These are phyloP conservation scores for Tetracladium setigerum DNA, from an alignment of 495 filamentous ascomycete genomes.

Conservation along the genomic window DNA sequence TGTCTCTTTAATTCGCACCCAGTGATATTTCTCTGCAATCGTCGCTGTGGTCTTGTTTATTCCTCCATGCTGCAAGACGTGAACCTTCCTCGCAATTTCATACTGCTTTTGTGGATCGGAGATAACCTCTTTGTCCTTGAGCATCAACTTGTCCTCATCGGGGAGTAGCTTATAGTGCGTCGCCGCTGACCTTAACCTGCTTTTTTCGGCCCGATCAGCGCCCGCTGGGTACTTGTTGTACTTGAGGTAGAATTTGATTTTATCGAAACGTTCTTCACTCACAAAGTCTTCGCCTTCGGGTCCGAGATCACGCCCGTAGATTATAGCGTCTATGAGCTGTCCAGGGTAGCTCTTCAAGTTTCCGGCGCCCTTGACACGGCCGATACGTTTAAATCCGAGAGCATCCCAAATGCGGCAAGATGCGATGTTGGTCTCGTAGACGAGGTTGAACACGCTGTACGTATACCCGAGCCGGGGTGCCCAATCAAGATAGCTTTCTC, in stretches of 20 bases:
- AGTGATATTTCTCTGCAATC: conserved; percentile 91
- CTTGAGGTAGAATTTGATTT: conserved; percentile 95
- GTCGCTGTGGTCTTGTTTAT: conserved; percentile 97
- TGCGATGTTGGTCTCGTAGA: conserved; percentile 95
- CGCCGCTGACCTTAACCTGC: conserved; percentile 81
- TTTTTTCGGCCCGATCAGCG: conserved; percentile 92
- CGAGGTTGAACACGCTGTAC: conserved; percentile 96
- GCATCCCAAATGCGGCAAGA: conserved; percentile 96
- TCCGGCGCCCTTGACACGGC: conserved; percentile 80
- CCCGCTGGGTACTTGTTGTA: conserved; percentile 89
- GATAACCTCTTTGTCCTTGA: conserved; percentile 97
- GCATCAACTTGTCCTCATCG: conserved; percentile 75
- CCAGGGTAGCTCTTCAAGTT: conserved; percentile 74
- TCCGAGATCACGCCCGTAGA: conserved; percentile 85
- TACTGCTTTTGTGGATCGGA: conserved; percentile 87
- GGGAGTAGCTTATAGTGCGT: conserved; percentile 84
- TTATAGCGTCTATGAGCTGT: conserved; percentile 86
- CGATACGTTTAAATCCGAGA: conserved; percentile 96
- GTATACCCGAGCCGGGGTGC: conserved; percentile 89
- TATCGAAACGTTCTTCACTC: conserved; percentile 95
- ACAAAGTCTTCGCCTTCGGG: conserved; percentile 77
- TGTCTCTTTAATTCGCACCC: conserved; percentile 98
- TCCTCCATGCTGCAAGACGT: conserved; percentile 72
- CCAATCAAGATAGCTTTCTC: conserved; percentile 91
- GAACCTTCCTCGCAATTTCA: conserved; percentile 72